Conservation (phyloP, 345 rosid species). For the Physaria fendleri region DNA sequence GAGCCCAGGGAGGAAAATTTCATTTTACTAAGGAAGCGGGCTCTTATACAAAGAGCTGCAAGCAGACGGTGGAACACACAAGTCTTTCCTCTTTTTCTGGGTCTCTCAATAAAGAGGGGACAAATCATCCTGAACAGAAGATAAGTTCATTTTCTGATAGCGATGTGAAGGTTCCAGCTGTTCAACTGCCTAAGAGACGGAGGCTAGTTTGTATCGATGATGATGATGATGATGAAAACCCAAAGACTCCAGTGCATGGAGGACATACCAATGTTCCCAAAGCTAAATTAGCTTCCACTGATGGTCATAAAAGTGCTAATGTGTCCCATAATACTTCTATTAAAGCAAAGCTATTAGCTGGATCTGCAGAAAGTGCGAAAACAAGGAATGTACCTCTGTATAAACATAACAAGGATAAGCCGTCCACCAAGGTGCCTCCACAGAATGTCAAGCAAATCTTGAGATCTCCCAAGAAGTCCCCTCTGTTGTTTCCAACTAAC, state of each 20-base stretch:
- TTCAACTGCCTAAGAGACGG: conserved; percentile 52
- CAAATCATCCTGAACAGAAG: conserved; percentile 34
- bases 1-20: conserved; percentile 32
- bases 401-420: conserved; percentile 31
- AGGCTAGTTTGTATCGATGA: conserved; percentile 73
- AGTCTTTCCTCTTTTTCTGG: conserved; percentile 39
- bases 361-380: conserved; percentile 23
- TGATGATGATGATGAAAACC: conserved; percentile 55
- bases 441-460: conserved; percentile 33
- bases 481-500: conserved; percentile 26
- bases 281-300: conserved; percentile 29
- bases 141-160: conserved; percentile 30
- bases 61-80: conserved; percentile 57
- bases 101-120: conserved; percentile 39
- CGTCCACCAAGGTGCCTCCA: conserved; percentile 33
- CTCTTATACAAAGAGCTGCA: conserved; percentile 49
- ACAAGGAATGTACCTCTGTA: conserved; percentile 30
- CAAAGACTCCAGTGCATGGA: conserved; percentile 84
- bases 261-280: conserved; percentile 35
- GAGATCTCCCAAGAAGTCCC: conserved; percentile 54
- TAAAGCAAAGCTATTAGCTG: conserved; percentile 20
- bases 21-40: conserved; percentile 53
- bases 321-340: conserved; percentile 24
- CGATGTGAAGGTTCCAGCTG: conserved; percentile 31
- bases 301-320: conserved; percentile 30